Conservation (phyloP, 176 grass and related monocot genomes). For the Poa annua region DNA sequence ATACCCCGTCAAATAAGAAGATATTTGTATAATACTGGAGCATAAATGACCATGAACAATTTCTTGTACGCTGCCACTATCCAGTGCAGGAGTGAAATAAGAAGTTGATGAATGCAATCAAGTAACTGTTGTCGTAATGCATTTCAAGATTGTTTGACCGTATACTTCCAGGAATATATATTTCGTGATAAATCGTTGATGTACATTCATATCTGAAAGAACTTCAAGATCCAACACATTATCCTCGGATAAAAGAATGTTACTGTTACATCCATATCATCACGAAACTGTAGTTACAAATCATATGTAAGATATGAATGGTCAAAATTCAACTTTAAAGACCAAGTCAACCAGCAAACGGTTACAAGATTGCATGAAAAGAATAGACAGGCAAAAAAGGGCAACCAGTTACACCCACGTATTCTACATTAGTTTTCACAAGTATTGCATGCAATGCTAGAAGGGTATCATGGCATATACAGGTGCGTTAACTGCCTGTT, state of each 20-base stretch:
- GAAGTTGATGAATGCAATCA: background rate
- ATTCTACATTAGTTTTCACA: slow-evolving; percentile 5
- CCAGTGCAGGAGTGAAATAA: background rate
- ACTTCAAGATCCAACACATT: background rate
- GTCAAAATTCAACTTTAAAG: slow-evolving; percentile 10
- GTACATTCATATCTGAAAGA: background rate
- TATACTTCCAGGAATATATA: background rate
- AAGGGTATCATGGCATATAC: slow-evolving; percentile 42
- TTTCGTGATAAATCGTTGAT: background rate
- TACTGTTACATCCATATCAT: slow-evolving; percentile 3
- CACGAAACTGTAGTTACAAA: background rate
- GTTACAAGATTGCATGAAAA: background rate
- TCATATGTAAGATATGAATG: slow-evolving; percentile 1
- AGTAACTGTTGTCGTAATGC: background rate
- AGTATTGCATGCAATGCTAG: slow-evolving; percentile 7
- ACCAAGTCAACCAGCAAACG: background rate
- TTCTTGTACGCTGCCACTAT: slow-evolving; percentile 6
- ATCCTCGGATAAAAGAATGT: background rate
- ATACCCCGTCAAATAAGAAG: too few species aligned
- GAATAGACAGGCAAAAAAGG: background rate
- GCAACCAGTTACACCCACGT: slow-evolving; percentile 25
- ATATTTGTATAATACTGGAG: slow-evolving; percentile 10
- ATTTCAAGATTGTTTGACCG: background rate
- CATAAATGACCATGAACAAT: background rate
- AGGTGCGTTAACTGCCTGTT: slow-evolving; percentile 24